Evolutionary conservation across 257 asterid species (phyloP).

Genomic region (Nicotiana noctiflora): DNA sequence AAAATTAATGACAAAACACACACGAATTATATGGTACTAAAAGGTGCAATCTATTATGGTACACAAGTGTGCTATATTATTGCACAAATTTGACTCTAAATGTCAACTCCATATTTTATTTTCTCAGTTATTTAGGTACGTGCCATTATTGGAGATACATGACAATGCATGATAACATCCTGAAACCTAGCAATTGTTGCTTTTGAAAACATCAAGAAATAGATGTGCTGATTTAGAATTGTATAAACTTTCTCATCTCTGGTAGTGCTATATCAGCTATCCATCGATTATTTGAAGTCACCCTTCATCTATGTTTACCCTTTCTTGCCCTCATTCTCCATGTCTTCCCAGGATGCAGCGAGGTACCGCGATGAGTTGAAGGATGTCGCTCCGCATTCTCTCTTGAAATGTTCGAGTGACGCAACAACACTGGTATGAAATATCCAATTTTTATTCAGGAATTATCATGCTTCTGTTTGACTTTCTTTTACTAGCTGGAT

Average conservation of each 20-base stretch:
- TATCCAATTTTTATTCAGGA: background rate
- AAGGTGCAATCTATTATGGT: background rate
- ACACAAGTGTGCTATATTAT: background rate
- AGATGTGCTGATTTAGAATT: background rate
- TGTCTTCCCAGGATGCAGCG: conserved; percentile 55
- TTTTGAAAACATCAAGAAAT: background rate
- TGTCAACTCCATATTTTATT: too few species aligned
- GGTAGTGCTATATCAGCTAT: background rate
- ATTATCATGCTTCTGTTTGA: background rate
- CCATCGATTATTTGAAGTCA: background rate
- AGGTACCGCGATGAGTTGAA: conserved; percentile 49
- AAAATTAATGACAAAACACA: too few species aligned
- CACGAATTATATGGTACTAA: background rate
- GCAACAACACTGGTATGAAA: conserved; percentile 64
- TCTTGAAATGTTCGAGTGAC: conserved; percentile 74
- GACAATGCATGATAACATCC: background rate
- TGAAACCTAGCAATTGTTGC: background rate
- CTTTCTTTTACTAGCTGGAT: background rate
- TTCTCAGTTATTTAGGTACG: background rate
- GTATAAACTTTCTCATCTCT: background rate
- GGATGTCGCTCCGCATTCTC: conserved; percentile 57
- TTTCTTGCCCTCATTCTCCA: background rate
- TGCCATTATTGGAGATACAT: background rate
- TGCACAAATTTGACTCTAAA: background rate
- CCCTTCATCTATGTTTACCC: background rate